Evolutionary conservation across 305 asterid genomes (phyloP).

Genomic region (Fraxinus platypoda): DNA sequence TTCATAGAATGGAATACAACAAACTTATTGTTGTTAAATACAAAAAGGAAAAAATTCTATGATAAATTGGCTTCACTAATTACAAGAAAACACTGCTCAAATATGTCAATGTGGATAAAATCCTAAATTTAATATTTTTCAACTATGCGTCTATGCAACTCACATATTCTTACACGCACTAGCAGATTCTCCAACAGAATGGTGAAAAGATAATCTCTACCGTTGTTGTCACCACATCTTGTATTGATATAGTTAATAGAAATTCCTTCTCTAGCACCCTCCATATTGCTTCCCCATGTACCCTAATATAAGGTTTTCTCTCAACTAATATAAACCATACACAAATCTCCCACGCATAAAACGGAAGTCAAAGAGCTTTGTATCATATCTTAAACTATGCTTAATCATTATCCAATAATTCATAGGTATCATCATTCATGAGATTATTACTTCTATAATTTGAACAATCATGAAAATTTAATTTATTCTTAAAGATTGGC

Average conservation of each 20-base stretch:
- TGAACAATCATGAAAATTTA: background rate
- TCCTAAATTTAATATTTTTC: background rate
- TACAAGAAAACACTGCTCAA: background rate
- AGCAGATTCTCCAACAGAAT: background rate
- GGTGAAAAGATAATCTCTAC: background rate
- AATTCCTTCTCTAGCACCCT: background rate
- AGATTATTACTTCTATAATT: background rate
- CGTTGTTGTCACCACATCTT: background rate
- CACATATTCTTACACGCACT: background rate
- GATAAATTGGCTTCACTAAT: background rate
- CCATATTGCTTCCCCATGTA: background rate
- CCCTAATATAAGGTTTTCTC: background rate
- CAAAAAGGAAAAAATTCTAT: background rate
- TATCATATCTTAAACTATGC: background rate
- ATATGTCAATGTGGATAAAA: background rate
- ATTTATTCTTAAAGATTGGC: background rate
- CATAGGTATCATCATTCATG: background rate
- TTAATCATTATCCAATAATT: background rate
- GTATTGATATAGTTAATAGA: background rate
- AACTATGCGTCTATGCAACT: background rate
- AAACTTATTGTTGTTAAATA: background rate
- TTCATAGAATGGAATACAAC: background rate
- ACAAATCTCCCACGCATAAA: background rate
- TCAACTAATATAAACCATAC: background rate
- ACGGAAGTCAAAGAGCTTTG: background rate